Conservation (phyloP, 441 rosid genomes). For the Viola pubescens region DNA sequence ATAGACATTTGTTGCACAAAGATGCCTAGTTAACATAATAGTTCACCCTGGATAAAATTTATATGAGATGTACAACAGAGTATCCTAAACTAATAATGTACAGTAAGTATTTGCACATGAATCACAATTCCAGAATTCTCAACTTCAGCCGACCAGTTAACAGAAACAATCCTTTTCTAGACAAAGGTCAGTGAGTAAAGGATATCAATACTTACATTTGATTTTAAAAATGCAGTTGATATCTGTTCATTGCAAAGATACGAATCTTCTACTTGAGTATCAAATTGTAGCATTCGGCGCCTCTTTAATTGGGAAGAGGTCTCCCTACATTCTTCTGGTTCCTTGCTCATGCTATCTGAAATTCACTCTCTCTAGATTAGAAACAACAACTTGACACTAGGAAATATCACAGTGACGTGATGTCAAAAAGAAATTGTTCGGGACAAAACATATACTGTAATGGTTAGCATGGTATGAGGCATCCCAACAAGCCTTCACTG, state of each 20-base stretch:
- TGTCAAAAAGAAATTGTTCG: neutral
- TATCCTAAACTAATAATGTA: conserved; percentile 1
- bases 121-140: neutral
- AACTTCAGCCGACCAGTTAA: neutral
- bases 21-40: neutral
- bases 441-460: conserved; percentile 11
- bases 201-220: conserved; percentile 39
- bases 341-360: conserved; percentile 48
- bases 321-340: conserved; percentile 35
- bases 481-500: conserved; percentile 73
- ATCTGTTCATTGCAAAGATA: conserved; percentile 46
- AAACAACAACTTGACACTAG: conserved; percentile 10
- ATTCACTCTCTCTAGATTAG: conserved; percentile 9
- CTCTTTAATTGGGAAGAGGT: conserved; percentile 32
- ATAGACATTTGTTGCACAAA: neutral
- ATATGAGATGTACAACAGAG: neutral
- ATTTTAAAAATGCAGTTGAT: conserved; percentile 52
- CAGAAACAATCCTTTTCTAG: neutral
- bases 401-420: neutral
- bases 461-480: conserved; percentile 42
- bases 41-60: neutral
- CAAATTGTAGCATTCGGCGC: conserved; percentile 81
- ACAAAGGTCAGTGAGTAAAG: neutral
- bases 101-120: neutral
- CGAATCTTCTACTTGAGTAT: conserved; percentile 39